Base-by-base conservation (phyloP, 257 asterid genomes). In the Rubia yunnanensis region DNA sequence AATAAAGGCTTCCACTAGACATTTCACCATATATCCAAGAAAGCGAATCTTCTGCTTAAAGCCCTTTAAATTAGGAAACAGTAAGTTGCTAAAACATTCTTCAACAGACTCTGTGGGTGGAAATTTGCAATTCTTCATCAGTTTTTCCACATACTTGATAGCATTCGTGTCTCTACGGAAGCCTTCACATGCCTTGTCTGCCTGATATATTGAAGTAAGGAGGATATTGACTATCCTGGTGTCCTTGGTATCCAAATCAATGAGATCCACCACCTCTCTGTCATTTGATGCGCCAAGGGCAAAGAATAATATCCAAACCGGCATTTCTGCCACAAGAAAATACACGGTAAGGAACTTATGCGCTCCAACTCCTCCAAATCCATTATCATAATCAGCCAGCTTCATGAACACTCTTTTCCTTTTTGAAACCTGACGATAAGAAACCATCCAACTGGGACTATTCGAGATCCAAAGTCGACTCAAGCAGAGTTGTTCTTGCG, bases 11-110 rank as follows among this genome's bases (percentile, higher is more conserved):
- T 82, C 92, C 81, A 90, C 75, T 53, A 94, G 83, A 70, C 92
- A 86, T 70, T 85, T 90, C 46, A 86, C 95, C 99, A 94, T 90
- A 68, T 94, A 94, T 0, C 88, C 95, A 27, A 94, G 85, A 72
- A 89, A 92, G 14, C 86, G 76, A 63, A 89, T 94, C 82, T 90
- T 94, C 78, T 86, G 90, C 66, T 67, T 73, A 32, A 73, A 69
- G 74, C 80, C 84, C 26, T 44, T 70, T 26, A 94, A 88, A 75
- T 72, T 71, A 26, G 95, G 95, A 71, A 94, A 90, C 28, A 94
- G 79, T 65, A 80, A 85, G 68, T 55, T 74, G 17, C 64, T 63
- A 63, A 90, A 72, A 76, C 85, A 82, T 31, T 94, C 91, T 77
- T 88, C 96, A 6, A 82, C 79, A 3, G 97, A 76, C 67, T 90